Conservation (phyloP, 73 alveolate genomes). For the Paramecium caudatum region DNA sequence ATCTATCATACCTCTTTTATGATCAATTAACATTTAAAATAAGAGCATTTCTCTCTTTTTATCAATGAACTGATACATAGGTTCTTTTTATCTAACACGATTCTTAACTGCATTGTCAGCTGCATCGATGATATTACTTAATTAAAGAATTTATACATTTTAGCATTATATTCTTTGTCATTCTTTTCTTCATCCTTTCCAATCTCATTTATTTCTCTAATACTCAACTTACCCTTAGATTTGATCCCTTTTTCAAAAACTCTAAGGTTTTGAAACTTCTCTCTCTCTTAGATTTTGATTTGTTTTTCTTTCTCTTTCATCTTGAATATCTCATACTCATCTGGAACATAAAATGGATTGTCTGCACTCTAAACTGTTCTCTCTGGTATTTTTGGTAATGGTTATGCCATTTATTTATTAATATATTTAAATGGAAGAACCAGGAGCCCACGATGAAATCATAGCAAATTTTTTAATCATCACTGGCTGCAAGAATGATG, state of each 20-base stretch:
- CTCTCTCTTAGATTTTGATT: slow-evolving; percentile 68
- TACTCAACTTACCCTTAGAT: slow-evolving; percentile 64
- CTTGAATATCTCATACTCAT: slow-evolving; percentile 75
- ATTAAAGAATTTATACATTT: slow-evolving; percentile 4
- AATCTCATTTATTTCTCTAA: slow-evolving; percentile 63
- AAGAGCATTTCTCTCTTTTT: slow-evolving; percentile 76
- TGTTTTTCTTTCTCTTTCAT: slow-evolving; percentile 77
- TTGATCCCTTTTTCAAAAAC: slow-evolving; percentile 72
- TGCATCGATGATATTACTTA: slow-evolving; percentile 75
- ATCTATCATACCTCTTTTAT: slow-evolving; percentile 73
- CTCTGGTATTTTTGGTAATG: not conserved
- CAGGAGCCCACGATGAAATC: not conserved
- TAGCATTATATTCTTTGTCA: slow-evolving; percentile 64
- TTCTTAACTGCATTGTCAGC: slow-evolving; percentile 75
- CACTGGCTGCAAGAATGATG: not conserved
- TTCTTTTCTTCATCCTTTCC: slow-evolving; percentile 67
- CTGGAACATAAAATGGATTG: slow-evolving; percentile 77
- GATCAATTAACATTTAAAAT: slow-evolving; percentile 76
- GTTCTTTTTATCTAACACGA: slow-evolving; percentile 76
- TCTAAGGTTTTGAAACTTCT: slow-evolving; percentile 58
- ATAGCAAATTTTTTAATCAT: not conserved
- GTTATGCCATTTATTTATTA: not conserved
- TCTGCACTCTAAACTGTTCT: not conserved
- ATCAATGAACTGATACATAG: slow-evolving; percentile 76
- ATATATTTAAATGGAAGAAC: too few species aligned